Conservation (phyloP, 2,329 filamentous ascomycete species). For the Zymoseptoria passerinii region DNA sequence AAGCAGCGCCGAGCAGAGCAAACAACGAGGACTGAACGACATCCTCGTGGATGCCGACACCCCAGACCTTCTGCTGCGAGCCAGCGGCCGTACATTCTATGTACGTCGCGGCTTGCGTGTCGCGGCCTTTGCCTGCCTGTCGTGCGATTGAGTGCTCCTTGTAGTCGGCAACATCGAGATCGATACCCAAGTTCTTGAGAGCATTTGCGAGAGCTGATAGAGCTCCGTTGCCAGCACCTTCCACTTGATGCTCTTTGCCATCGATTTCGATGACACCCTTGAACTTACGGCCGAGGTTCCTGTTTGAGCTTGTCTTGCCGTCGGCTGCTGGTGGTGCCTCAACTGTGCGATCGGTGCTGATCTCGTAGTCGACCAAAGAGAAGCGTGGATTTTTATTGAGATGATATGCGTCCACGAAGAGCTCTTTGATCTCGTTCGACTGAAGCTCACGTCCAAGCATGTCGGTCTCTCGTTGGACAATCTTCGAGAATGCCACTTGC, state of each 20-base stretch:
- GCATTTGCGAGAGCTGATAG: constrained; percentile 83
- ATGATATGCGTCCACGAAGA: constrained; percentile 88
- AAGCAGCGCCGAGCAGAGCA: constrained; percentile 75
- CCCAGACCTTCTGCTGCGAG: constrained; percentile 70
- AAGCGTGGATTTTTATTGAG: constrained; percentile 78
- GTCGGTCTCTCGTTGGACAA: constrained; percentile 79
- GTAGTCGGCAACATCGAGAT: constrained; percentile 87
- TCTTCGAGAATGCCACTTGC: constrained; percentile 80
- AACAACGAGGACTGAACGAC: constrained; percentile 84
- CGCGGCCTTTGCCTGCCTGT: constrained; percentile 42
- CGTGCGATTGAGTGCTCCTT: constrained; percentile 78
- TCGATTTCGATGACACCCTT: constrained; percentile 78
- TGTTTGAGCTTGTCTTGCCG: constrained; percentile 56
- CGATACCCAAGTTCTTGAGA: constrained; percentile 67
- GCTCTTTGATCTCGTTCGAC: constrained; percentile 69
- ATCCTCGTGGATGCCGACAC: constrained; percentile 85
- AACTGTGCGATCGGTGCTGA: constrained; percentile 69
- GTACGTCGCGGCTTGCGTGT: constrained; percentile 90
- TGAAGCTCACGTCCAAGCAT: constrained; percentile 73
- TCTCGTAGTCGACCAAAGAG: constrained; percentile 82
- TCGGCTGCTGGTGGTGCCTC: constrained; percentile 57
- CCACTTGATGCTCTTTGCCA: constrained; percentile 66
- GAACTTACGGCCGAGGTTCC: constrained; percentile 73
- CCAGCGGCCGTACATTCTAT: constrained; percentile 73
- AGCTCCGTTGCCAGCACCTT: constrained; percentile 78